These are phyloP conservation scores for Malassezia caprae DNA, from an alignment of 1,284 basidiomycete species.

Conservation along the genomic window DNA sequence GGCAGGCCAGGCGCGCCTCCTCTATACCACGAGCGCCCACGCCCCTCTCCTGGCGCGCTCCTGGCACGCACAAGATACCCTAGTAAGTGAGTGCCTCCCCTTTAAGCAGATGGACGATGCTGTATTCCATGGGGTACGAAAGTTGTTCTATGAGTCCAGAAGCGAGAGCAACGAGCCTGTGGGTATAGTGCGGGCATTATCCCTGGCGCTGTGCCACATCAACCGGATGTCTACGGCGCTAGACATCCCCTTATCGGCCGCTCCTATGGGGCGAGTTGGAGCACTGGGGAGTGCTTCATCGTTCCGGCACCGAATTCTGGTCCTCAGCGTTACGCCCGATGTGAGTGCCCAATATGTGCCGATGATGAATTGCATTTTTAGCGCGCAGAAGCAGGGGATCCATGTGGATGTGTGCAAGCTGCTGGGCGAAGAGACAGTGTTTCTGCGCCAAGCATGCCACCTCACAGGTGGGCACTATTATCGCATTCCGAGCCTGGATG, in stretches of 20 bases:
- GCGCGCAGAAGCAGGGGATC: conserved; percentile 91
- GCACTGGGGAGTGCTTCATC: not conserved
- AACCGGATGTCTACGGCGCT: conserved; percentile 3
- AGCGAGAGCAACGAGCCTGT: not conserved
- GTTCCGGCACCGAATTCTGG: conserved; percentile 59
- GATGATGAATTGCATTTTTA: conserved; percentile 98
- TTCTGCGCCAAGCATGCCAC: conserved; percentile 92
- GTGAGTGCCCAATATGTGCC: conserved; percentile 80
- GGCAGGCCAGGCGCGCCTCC: conserved; percentile 14
- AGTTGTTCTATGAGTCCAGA: conserved; percentile 1
- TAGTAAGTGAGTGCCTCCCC: conserved; percentile 5
- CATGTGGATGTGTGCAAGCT: conserved; percentile 92
- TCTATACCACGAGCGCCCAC: conserved; percentile 23
- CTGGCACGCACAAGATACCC: conserved; percentile 2
- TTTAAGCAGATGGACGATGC: conserved; percentile 37
- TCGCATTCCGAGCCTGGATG: conserved; percentile 63
- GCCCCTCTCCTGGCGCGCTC: conserved; percentile 9
- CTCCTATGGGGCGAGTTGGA: not conserved
- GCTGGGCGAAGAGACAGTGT: conserved; percentile 78
- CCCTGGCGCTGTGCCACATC: conserved; percentile 16
- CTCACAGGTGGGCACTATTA: conserved; percentile 90
- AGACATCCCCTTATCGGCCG: not conserved
- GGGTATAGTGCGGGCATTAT: conserved; percentile 12
- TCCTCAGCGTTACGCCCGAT: conserved; percentile 84
- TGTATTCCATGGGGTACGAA: conserved; percentile 26